Evolutionary conservation across 75 land plant species (phyloP).

Genomic region (Ceratopteris richardii): DNA sequence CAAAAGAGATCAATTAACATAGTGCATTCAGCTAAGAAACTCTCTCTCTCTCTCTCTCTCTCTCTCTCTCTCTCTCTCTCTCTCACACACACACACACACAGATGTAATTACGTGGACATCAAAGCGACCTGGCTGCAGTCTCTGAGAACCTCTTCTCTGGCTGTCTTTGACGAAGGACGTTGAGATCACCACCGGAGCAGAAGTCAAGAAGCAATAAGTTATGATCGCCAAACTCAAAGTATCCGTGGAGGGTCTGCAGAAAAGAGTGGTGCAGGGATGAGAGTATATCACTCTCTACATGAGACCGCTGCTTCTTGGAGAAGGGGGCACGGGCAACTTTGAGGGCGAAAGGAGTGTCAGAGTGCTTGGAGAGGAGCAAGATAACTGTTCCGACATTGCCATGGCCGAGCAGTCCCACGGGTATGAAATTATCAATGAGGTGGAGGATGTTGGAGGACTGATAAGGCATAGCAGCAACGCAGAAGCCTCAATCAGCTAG

Average conservation of each 20-base stretch:
- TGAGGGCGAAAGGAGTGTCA: not conserved
- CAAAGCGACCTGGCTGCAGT: constrained; percentile 40
- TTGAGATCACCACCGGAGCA: constrained; percentile 84
- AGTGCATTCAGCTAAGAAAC: no score
- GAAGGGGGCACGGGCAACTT: not conserved
- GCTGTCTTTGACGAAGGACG: constrained; percentile 53
- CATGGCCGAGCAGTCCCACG: not conserved
- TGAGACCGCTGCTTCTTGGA: not conserved
- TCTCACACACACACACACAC: no score
- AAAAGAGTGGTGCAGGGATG: constrained; percentile 45
- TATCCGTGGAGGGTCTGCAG: constrained; percentile 49
- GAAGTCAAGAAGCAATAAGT: constrained; percentile 62
- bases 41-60: no score
- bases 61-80: no score
- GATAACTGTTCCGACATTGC: not conserved
- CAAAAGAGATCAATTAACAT: no score
- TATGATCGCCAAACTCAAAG: constrained; percentile 36
- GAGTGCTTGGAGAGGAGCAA: not conserved
- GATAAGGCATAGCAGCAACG: no score
- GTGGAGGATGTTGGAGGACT: no score
- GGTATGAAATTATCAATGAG: no score
- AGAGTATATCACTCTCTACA: constrained; percentile 1
- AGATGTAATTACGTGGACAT: no score
- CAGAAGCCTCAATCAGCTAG: no score
- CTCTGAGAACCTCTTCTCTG: constrained; percentile 57